Evolutionary conservation across 129 eudicot genomes (phyloP).

Genomic region (Silybum marianum): DNA sequence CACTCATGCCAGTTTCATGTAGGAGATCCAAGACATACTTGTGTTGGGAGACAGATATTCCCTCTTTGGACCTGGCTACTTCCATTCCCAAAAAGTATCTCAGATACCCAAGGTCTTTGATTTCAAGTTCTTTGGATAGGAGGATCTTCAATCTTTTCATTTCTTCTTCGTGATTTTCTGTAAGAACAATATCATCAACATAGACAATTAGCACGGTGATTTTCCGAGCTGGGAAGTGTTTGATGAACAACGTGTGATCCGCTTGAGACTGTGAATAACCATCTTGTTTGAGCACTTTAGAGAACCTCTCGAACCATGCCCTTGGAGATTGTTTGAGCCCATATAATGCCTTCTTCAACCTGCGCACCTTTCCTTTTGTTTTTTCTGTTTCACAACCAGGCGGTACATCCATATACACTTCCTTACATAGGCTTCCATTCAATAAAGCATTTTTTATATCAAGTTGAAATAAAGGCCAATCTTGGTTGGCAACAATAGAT

Average conservation of each 20-base stretch:
- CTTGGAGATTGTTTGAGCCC: background rate
- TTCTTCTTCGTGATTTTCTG: background rate
- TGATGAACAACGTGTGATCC: background rate
- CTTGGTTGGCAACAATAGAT: background rate
- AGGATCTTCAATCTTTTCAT: background rate
- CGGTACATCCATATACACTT: background rate
- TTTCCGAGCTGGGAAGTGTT: background rate
- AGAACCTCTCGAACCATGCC: constrained; percentile 1
- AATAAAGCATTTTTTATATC: background rate
- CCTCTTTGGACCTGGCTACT: background rate
- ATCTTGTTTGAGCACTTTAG: background rate
- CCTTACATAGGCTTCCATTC: background rate
- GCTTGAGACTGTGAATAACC: background rate
- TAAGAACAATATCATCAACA: background rate
- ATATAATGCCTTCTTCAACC: background rate
- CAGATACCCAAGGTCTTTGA: background rate
- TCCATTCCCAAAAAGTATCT: constrained; percentile 11
- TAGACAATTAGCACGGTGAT: constrained; percentile 2
- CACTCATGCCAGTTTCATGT: background rate
- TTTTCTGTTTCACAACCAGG: background rate
- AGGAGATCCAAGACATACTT: background rate
- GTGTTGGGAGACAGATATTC: background rate
- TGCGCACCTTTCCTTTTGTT: background rate
- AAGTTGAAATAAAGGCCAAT: background rate
- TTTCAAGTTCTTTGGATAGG: background rate